phyloP scores from a whole-genome alignment of 1,284 basidiomycete genomes.

The Irpex rosettiformis region DNA sequence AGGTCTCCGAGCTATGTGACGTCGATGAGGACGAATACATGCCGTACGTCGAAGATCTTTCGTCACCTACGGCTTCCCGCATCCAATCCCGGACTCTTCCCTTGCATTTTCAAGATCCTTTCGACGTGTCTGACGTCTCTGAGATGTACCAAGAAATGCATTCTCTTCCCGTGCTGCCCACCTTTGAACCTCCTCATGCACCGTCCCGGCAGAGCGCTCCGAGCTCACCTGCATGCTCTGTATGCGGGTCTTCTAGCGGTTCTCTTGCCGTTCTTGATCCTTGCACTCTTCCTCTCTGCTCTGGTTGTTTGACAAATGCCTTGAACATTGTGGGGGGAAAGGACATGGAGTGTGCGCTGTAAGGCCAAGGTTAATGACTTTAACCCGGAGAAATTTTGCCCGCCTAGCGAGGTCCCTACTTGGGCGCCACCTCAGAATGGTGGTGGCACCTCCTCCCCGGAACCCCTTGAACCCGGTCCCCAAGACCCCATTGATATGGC shows the following conservation, averaged over 20 bases:
- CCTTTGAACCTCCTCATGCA: constrained; percentile 1
- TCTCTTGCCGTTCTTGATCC: constrained; percentile 64
- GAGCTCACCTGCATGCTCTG: constrained; percentile 37
- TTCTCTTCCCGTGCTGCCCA: constrained; percentile 9
- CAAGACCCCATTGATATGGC: constrained; percentile 28
- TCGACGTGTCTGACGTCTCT: constrained; percentile 27
- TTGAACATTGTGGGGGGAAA: constrained; percentile 84
- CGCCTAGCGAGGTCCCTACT: neutral
- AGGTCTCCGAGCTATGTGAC: constrained; percentile 61
- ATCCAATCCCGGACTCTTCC: constrained; percentile 29
- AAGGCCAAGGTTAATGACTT: constrained; percentile 66
- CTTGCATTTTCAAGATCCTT: constrained; percentile 32
- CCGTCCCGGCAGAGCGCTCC: constrained; percentile 18
- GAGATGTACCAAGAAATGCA: constrained; percentile 24
- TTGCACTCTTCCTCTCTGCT: constrained; percentile 71
- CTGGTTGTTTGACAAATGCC: constrained; percentile 74
- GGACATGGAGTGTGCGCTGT: constrained; percentile 76
- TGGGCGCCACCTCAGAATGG: no score
- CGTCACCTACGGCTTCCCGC: constrained; percentile 26
- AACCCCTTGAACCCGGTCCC: constrained; percentile 18
- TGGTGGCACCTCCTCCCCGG: constrained; percentile 14
- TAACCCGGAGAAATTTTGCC: constrained; percentile 37
- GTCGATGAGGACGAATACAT: constrained; percentile 68
- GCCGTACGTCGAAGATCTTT: constrained; percentile 43
- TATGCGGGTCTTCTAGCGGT: constrained; percentile 45